Evolutionary conservation across 139 green algal species (phyloP), one percentile per base, ranked within the genome.

Genomic region (Micractinium conductrix): DNA sequence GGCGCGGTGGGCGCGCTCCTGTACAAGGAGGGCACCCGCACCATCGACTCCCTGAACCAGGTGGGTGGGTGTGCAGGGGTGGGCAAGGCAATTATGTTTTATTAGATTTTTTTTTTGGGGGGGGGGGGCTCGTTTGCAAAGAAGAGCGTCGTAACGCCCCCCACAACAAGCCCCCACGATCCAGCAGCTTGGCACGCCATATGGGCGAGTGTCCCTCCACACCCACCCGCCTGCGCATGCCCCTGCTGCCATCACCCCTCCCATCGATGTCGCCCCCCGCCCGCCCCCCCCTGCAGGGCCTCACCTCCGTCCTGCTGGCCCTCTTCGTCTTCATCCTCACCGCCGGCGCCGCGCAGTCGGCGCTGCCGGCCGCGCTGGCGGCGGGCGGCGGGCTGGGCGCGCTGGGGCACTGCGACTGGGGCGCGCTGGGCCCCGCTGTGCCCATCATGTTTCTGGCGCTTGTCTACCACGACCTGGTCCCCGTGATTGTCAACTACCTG

Each of bases 381-480:
- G 42, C 58, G 42, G 76, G 70, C 42, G 21, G 33, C 0, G 65
- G 65, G 33, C 65, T 72, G 65, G 33, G 10, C 1, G 38, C 73
- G 42, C 65, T 53, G 53, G 42, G 33, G 9, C 44, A 44, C 67
- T 60, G 84, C 2, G 85, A 92, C 79, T 94, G 87, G 89, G 48
- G 45, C 12, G 55, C 70, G 8, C 85, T 87, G 38, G 74, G 83
- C 26, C 42, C 79, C 0, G 84, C 88, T 2, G 35, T 96, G 40
- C 93, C 93, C 40, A 89, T 96, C 84, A 81, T 95, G 33, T 93
- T 95, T 43, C 89, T 97, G 37, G 78, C 93, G 4, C 81, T 96
- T 1, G 94, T 97, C 7, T 97, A 89, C 72, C 93, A 97, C 80
- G 91, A 97, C 71, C 84, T 97, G n/a, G 79, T 96, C 16, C 93